Conservation (phyloP, 306 rosid genomes). For the Medicago truncatula region MtrunA17r5.0-ANR NC_053044.1:51299001-51299500, state of each 20-base stretch:
- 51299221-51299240: background rate
- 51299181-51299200: background rate
- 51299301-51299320: background rate
- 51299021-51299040: background rate
- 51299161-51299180: background rate
- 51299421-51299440: background rate
- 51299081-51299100: background rate
- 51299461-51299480: too few species aligned
- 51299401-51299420: background rate
- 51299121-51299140: background rate
- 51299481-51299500: too few species aligned
- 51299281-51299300: background rate
- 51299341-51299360: background rate
- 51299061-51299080: background rate
- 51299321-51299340: background rate
- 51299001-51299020: background rate
- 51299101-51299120: background rate
- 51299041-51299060: background rate
- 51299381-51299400: background rate
- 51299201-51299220: background rate
- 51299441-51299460: background rate
- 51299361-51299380: background rate
- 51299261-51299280: background rate
- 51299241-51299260: background rate
- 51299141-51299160: background rate